Conservation (phyloP, 176 grass and related monocot genomes). For the Avena atlantica region DNA sequence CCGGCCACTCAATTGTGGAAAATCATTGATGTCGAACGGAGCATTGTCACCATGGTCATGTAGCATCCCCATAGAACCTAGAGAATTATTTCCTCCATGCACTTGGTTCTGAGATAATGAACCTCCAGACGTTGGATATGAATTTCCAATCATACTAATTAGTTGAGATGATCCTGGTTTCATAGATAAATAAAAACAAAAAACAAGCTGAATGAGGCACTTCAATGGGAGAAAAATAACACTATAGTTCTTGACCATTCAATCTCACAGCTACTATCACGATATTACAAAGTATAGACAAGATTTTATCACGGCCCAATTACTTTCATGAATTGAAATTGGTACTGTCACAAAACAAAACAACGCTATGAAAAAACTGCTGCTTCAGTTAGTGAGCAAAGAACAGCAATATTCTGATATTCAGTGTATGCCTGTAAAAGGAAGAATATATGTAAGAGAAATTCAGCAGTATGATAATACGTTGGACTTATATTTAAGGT, state of each 20-base stretch:
- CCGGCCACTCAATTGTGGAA: constrained; percentile 90
- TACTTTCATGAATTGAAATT: constrained; percentile 19
- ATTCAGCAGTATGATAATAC: neutral
- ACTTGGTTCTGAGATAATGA: constrained; percentile 84
- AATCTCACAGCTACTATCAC: neutral
- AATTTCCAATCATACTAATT: constrained; percentile 88
- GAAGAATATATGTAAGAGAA: constrained; percentile 18
- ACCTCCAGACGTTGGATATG: constrained; percentile 80
- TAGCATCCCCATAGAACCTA: constrained; percentile 91
- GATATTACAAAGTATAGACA: constrained; percentile 23
- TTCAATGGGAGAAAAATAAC: constrained; percentile 25
- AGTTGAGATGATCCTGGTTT: constrained; percentile 65
- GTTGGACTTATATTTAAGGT: neutral
- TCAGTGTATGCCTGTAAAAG: neutral
- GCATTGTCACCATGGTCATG: constrained; percentile 75
- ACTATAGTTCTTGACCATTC: neutral
- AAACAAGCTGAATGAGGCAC: constrained; percentile 27
- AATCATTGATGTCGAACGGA: constrained; percentile 99
- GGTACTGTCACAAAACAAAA: constrained; percentile 1
- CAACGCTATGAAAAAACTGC: neutral
- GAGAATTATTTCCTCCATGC: constrained; percentile 82
- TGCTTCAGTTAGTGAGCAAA: neutral
- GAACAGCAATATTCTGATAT: neutral
- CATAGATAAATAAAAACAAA: constrained; percentile 32
- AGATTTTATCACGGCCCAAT: neutral